Conservation (phyloP, 1,139 yeast species). For the Suhomyces terraborum region DNA sequence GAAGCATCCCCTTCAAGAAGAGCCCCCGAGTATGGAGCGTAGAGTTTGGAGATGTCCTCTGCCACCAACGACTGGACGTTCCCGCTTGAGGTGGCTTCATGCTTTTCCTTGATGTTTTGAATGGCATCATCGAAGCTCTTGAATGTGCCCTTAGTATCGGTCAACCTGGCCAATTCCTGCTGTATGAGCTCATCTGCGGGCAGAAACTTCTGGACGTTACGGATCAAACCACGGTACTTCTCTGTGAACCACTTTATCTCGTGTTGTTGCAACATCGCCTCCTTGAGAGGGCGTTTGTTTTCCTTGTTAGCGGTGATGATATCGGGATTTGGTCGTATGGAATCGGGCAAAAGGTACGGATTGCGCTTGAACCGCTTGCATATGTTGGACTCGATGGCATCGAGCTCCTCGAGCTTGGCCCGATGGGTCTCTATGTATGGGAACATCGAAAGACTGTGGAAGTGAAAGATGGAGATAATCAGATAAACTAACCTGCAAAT, state of each 20-base stretch:
- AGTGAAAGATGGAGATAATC: too few species aligned
- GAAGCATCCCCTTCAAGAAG: constrained; percentile 12
- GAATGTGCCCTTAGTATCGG: constrained; percentile 34
- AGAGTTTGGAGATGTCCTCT: constrained; percentile 36
- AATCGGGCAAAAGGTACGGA: constrained; percentile 24
- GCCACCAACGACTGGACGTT: constrained; percentile 19
- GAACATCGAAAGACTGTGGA: too few species aligned
- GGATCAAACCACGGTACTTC: constrained; percentile 42
- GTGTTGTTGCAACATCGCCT: constrained; percentile 62
- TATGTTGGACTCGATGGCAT: constrained; percentile 36
- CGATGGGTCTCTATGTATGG: constrained; percentile 41
- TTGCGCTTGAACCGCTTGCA: constrained; percentile 35
- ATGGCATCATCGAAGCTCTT: constrained; percentile 47
- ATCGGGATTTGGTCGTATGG: constrained; percentile 7
- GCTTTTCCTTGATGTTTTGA: constrained; percentile 32
- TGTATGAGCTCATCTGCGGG: constrained; percentile 20
- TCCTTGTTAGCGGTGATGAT: constrained; percentile 9
- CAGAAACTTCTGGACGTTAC: constrained; percentile 26
- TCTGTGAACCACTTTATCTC: constrained; percentile 60
- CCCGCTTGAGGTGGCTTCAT: constrained; percentile 18
- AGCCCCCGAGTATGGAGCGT: constrained; percentile 41
- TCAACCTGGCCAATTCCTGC: constrained; percentile 26
- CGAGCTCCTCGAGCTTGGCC: constrained; percentile 39
- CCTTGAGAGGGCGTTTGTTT: constrained; percentile 42
- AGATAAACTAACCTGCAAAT: constrained; percentile 5